Evolutionary conservation across 768 basidiomycete genomes (phyloP), one percentile per base, ranked within the genome.

Genomic region (Scleroderma bovista): DNA sequence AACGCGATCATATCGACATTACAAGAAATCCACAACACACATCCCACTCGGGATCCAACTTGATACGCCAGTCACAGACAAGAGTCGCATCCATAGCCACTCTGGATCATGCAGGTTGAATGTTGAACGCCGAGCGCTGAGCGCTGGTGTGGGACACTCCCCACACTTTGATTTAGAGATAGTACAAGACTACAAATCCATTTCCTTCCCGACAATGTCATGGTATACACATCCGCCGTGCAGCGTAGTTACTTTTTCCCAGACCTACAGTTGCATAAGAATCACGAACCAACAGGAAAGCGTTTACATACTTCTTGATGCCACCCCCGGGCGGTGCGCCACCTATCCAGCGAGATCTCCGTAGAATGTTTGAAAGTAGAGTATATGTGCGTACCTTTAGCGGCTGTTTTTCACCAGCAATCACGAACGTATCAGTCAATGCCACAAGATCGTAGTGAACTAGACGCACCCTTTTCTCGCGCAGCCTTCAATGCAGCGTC

Each of bases 291-390:
- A 34, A 17, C 20, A 41, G 34, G 54, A 17, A 17, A 22, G 6
- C 50, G 44, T 46, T 47, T 23, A 75, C 85, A 59, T 69, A 90
- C 89, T 92, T 92, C 79, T 92, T 91, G 76, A 92, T 89, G 22
- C 90, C 88, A 39, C 78, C 74, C 17, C 80, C 81, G 47, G 83
- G 75, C 15, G 44, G 44, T 10, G 85, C 72, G 19, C 88, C 88
- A 54, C 79, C 88, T 88, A 46, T 41, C 20, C 12, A 52, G 44
- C 22, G 38, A 34, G 16, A 26, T 34, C 12, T 44, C 33, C 23
- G 15, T 51, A 39, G 55, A 23, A 33, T 24, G 38, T 23, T 51
- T 34, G 49, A 52, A 26, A 55, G 15, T 29, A 24, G 37, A 44
- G 24, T 33, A 47, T 31, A 5, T 0, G 41, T 42, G 17, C 62